These are phyloP conservation scores for Scedosporium dehoogii DNA, from an alignment of 2,329 filamentous ascomycete species.

Conservation along the genomic window DNA sequence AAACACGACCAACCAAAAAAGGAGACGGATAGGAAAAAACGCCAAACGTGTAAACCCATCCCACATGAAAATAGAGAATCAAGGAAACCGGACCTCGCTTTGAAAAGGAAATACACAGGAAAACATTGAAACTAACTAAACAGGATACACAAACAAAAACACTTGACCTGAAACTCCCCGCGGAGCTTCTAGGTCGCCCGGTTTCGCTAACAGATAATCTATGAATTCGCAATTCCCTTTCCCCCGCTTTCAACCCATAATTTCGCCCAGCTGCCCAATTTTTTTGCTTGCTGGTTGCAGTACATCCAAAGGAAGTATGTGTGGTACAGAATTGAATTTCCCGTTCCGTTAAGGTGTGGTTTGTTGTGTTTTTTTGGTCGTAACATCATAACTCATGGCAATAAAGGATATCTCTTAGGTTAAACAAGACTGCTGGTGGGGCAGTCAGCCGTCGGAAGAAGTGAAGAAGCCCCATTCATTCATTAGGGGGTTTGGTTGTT, in stretches of 20 bases:
- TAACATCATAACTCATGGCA: slow-evolving; percentile 13
- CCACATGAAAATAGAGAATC: neutral
- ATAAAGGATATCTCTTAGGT: slow-evolving; percentile 4
- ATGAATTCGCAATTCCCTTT: neutral
- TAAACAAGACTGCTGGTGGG: neutral
- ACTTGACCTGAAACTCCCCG: neutral
- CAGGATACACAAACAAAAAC: slow-evolving; percentile 7
- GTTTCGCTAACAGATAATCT: neutral
- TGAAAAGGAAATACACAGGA: slow-evolving; percentile 9
- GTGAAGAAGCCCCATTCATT: neutral
- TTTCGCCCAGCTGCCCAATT: neutral
- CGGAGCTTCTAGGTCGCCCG: neutral
- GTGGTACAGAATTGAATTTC: neutral
- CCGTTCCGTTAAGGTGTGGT: neutral
- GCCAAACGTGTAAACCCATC: neutral
- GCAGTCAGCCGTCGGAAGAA: neutral
- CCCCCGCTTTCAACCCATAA: neutral
- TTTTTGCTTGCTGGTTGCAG: neutral
- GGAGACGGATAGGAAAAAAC: neutral
- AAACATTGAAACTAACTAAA: slow-evolving; percentile 9
- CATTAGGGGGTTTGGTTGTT: neutral
- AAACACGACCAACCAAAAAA: neutral
- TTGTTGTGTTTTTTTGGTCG: slow-evolving; percentile 7
- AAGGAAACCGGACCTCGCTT: neutral
- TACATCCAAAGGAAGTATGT: neutral